Evolutionary conservation across 495 filamentous ascomycete genomes (phyloP).

Genomic region (Penicillium lividum): DNA sequence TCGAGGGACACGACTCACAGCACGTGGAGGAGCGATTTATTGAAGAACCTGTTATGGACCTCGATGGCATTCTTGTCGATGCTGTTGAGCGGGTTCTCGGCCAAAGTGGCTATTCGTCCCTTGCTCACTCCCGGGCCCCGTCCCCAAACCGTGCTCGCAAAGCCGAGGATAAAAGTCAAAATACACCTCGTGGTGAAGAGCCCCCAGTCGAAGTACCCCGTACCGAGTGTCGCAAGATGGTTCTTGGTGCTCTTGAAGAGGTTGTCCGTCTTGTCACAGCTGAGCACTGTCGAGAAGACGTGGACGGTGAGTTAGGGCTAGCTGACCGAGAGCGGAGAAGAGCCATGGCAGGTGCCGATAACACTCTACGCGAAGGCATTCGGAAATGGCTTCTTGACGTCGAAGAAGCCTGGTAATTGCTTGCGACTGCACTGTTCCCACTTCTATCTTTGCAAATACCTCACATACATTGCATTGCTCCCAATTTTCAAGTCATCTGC

Average conservation of each 20-base stretch:
- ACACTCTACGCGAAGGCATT: conserved; percentile 63
- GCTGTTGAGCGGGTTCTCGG: conserved; percentile 75
- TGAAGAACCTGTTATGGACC: conserved; percentile 72
- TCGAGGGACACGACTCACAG: conserved; percentile 24
- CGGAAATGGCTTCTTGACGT: conserved; percentile 63
- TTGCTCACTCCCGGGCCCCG: conserved; percentile 44
- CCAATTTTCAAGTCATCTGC: not conserved
- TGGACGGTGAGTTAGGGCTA: conserved; percentile 35
- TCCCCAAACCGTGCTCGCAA: conserved; percentile 44
- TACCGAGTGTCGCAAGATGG: conserved; percentile 59
- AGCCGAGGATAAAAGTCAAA: conserved; percentile 32
- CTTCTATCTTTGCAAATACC: not conserved
- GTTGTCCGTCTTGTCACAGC: conserved; percentile 61
- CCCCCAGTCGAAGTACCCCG: conserved; percentile 53
- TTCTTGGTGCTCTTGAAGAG: conserved; percentile 64
- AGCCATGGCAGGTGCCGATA: conserved; percentile 46
- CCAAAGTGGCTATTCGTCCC: conserved; percentile 52
- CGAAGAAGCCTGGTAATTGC: conserved; percentile 48
- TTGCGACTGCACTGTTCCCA: conserved; percentile 4
- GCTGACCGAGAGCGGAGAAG: conserved; percentile 42
- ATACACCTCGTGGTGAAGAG: conserved; percentile 29
- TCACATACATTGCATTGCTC: not conserved
- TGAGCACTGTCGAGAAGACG: conserved; percentile 53
- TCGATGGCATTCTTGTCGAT: conserved; percentile 72
- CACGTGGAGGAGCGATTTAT: conserved; percentile 65